Evolutionary conservation across 257 asterid genomes (phyloP), one percentile per base, ranked within the genome.

Genomic region (Verbascum thapsus): DNA sequence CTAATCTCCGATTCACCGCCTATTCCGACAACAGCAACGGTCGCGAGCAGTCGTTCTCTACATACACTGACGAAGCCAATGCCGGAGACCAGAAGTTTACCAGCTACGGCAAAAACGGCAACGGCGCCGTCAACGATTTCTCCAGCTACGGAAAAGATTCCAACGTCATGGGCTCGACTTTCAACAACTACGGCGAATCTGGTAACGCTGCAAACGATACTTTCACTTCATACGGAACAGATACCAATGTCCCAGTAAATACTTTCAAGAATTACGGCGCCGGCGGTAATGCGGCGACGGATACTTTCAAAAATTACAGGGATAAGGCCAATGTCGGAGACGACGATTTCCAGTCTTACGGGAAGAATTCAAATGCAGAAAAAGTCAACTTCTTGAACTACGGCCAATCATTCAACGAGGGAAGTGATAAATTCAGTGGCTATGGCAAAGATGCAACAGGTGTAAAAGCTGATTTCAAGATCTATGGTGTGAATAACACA

Each of bases 271-370:
- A 53, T 13, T 89, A 89, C 74, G 95, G 83, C 11, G 43, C 76
- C 0, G 76, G 70, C 0, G 95, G 88, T 5, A 91, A 83, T 67
- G 85, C 74, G 3, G 86, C 86, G 1, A 43, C 73, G 0, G 96
- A 88, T 32, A 80, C 71, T 0, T 88, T 91, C 81, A 66, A 35
- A 4, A 76, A n/a, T 35, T 91, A 91, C 68, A 80, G 98, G 42
- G 91, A 86, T 23, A 81, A 83, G 34, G 47, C 96, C 42, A 91
- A 88, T 23, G 95, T 88, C 6, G 97, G 97, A 1, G 95, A 81
- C 73, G 98, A 91, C 72, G 57, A 58, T 1, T 91, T 91, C 68
- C 61, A 74, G 3, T 82, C 88, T 11, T 91, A 91, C 57, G 83
- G 73, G 15, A 86, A 83, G 51, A 57, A 39, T 0, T 83, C 98